Evolutionary conservation across 2,329 filamentous ascomycete genomes (phyloP).

Genomic region (Davidsoniella neocaledoniae): DNA sequence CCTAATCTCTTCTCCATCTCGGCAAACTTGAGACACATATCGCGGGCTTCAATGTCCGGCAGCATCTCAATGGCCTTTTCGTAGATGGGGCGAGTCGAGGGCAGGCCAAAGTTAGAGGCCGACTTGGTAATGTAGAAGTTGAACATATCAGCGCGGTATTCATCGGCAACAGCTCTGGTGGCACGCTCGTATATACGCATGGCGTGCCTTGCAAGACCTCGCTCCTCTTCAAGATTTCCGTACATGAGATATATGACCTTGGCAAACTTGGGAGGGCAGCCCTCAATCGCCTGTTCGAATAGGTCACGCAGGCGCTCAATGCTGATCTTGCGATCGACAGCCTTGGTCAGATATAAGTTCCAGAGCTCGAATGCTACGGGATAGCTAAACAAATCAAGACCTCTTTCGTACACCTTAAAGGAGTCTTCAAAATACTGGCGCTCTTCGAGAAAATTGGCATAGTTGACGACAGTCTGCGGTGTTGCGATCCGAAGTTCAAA

Average conservation of each 20-base stretch:
- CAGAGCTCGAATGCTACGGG: slow-evolving; percentile 96
- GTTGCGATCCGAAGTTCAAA: slow-evolving; percentile 97
- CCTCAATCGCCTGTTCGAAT: slow-evolving; percentile 93
- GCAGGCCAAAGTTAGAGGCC: slow-evolving; percentile 90
- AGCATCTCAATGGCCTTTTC: slow-evolving; percentile 89
- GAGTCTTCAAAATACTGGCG: slow-evolving; percentile 92
- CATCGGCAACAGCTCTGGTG: slow-evolving; percentile 83
- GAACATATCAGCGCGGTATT: slow-evolving; percentile 94
- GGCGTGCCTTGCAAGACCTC: slow-evolving; percentile 82
- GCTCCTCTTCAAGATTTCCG: slow-evolving; percentile 87
- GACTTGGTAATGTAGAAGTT: slow-evolving; percentile 99
- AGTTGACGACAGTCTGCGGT: slow-evolving; percentile 96
- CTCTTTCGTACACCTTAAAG: slow-evolving; percentile 94
- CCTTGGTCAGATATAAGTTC: slow-evolving; percentile 96
- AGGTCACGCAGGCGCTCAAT: slow-evolving; percentile 88
- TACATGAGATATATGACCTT: slow-evolving; percentile 98
- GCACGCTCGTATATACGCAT: slow-evolving; percentile 99
- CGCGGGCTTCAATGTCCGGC: slow-evolving; percentile 79
- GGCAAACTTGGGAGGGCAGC: slow-evolving; percentile 86
- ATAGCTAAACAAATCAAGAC: slow-evolving; percentile 94
- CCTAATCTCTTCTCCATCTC: slow-evolving; percentile 87
- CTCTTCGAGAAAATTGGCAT: slow-evolving; percentile 87
- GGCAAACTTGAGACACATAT: slow-evolving; percentile 98
- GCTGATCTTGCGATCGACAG: slow-evolving; percentile 85
- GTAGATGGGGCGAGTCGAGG: slow-evolving; percentile 88